Percentiles rank a stretch among this genome's conserved stretches.
Conservation (phyloP, 768 basidiomycete species). For the Termitomyces sp. region DNA sequence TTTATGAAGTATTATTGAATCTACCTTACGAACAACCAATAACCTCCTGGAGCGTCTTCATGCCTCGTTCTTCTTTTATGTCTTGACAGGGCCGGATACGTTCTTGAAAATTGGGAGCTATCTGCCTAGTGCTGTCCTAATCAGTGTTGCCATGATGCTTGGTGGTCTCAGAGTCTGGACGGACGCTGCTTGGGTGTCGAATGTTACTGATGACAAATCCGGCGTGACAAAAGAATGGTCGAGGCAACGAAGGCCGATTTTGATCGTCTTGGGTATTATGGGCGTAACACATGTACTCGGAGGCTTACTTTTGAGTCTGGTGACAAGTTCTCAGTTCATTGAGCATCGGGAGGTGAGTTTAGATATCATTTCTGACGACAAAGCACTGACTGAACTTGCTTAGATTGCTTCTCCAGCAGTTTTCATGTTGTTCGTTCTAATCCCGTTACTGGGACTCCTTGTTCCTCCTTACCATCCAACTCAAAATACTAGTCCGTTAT, state of each 20-base stretch:
- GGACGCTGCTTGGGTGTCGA: slow-evolving; percentile 51
- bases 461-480: slow-evolving; percentile 18
- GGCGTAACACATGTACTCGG: slow-evolving; percentile 55
- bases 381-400: neutral
- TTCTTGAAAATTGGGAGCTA: slow-evolving; percentile 92
- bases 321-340: slow-evolving; percentile 45
- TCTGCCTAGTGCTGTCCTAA: slow-evolving; percentile 81
- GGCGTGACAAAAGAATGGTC: slow-evolving; percentile 32
- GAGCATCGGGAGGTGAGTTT: slow-evolving; percentile 36
- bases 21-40: slow-evolving; percentile 84
- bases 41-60: slow-evolving; percentile 95
- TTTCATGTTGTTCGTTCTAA: slow-evolving; percentile 24
- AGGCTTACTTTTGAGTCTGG: slow-evolving; percentile 41
- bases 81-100: slow-evolving; percentile 55
- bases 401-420: slow-evolving; percentile 23
- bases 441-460: slow-evolving; percentile 31
- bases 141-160: slow-evolving; percentile 85
- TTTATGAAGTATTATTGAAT: slow-evolving; percentile 69
- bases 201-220: slow-evolving; percentile 17
- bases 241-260: slow-evolving; percentile 49
- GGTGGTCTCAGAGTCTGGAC: slow-evolving; percentile 76
- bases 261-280: slow-evolving; percentile 52
- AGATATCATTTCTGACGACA: neutral
- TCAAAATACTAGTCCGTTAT: slow-evolving; percentile 33
- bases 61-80: slow-evolving; percentile 97